phyloP scores from a whole-genome alignment of 179 eudicot genomes.

The Camellia oleifera region DNA sequence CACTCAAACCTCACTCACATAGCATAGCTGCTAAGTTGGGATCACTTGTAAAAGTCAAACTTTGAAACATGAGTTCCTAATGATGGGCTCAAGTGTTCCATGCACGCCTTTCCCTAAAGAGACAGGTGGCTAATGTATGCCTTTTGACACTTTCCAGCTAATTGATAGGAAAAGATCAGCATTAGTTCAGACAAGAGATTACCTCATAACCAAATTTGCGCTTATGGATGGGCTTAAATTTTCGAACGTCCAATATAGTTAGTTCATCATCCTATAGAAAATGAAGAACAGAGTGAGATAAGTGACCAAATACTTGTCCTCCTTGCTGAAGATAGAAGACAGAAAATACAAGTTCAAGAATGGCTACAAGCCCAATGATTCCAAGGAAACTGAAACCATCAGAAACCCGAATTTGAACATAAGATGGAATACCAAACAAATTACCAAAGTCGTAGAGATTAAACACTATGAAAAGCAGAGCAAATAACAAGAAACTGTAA shows the following conservation, averaged over 20 bases:
- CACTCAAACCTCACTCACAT: not conserved
- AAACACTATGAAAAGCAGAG: constrained; percentile 5
- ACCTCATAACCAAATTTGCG: constrained; percentile 96
- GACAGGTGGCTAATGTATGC: not conserved
- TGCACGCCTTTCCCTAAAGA: not conserved
- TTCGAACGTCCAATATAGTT: constrained; percentile 91
- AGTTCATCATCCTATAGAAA: constrained; percentile 77
- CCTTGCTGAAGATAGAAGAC: not conserved
- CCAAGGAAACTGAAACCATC: not conserved
- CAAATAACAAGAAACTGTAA: constrained; percentile 4
- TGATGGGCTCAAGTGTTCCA: not conserved
- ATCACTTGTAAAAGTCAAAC: not conserved
- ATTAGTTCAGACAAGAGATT: constrained; percentile 19
- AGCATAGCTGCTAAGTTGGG: not conserved
- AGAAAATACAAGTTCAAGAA: not conserved
- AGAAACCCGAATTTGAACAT: not conserved
- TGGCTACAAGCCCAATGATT: not conserved
- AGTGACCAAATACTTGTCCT: not conserved
- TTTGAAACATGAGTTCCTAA: constrained; percentile 6
- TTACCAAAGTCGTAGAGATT: not conserved
- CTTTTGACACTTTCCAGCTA: not conserved
- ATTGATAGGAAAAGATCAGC: not conserved
- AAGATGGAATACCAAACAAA: constrained; percentile 7
- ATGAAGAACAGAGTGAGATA: constrained; percentile 7
- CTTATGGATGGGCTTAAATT: constrained; percentile 83